These are phyloP conservation scores for Spencermartinsiella europaea DNA, from an alignment of 805 yeast species.

Conservation along the genomic window DNA sequence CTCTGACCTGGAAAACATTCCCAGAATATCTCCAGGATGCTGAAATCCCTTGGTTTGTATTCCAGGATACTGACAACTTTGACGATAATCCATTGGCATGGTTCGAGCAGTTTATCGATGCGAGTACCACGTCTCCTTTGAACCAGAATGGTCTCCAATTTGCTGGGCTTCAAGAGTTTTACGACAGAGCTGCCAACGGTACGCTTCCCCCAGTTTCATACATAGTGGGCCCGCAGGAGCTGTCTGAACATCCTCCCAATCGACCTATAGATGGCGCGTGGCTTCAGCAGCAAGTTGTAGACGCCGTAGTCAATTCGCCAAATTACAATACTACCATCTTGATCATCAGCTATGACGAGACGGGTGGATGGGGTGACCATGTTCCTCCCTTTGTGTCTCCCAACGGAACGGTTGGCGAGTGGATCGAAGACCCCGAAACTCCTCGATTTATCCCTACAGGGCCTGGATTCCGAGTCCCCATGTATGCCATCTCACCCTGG, in stretches of 20 bases:
- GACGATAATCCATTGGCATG: constrained; percentile 22
- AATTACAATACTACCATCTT: constrained; percentile 21
- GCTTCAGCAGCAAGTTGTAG: constrained; percentile 21
- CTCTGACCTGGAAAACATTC: constrained; percentile 23
- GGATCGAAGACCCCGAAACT: constrained; percentile 22
- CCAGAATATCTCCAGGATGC: constrained; percentile 21
- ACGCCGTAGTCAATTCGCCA: constrained; percentile 21
- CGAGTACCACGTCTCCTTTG: constrained; percentile 11
- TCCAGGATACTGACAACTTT: constrained; percentile 22
- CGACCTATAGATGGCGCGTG: constrained; percentile 24
- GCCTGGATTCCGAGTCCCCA: constrained; percentile 25
- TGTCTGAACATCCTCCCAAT: constrained; percentile 26
- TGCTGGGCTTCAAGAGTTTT: constrained; percentile 20
- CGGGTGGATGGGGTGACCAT: constrained; percentile 29
- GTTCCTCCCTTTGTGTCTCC: constrained; percentile 24
- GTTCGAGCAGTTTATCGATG: constrained; percentile 20
- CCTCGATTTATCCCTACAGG: constrained; percentile 20
- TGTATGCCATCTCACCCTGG: constrained; percentile 25
- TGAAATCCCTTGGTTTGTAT: constrained; percentile 23
- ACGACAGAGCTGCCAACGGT: constrained; percentile 20
- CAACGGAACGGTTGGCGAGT: constrained; percentile 24
- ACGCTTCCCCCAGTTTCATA: constrained; percentile 26
- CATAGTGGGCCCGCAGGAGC: constrained; percentile 24
- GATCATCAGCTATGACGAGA: constrained; percentile 24
- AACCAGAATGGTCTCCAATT: constrained; percentile 18